A percentile compares a stretch with the other conserved stretches of the same genome.
These are phyloP conservation scores for Diaporthe caulivora DNA, from an alignment of 2,329 filamentous ascomycete genomes.

Conservation along the genomic window DNA sequence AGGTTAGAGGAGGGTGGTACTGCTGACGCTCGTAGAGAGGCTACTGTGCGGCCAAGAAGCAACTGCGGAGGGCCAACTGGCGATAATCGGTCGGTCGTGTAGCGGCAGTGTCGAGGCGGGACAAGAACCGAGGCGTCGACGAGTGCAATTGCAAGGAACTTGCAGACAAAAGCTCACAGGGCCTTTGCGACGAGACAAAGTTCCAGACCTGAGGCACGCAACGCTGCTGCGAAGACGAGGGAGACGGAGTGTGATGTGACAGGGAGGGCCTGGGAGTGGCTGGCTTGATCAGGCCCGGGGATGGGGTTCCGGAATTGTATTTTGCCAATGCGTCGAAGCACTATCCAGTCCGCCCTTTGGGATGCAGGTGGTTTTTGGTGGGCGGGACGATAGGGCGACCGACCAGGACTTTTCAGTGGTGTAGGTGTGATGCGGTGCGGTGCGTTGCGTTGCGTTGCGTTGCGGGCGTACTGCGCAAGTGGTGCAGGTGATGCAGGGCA, in stretches of 20 bases:
- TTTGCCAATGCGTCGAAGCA: slow-evolving; percentile 13
- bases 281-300: slow-evolving; percentile 28
- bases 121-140: slow-evolving; percentile 2
- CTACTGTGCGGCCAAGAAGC: slow-evolving; percentile 18
- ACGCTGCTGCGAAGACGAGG: slow-evolving; percentile 21
- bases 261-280: slow-evolving; percentile 5
- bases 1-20: slow-evolving; percentile 25
- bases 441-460: too few relatives aligned
- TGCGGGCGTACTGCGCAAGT: too few relatives aligned
- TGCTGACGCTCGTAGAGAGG: slow-evolving; percentile 11
- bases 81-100: slow-evolving; percentile 24
- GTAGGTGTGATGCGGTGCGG: neutral
- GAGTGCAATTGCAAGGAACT: slow-evolving; percentile 9
- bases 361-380: neutral
- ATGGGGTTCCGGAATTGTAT: slow-evolving; percentile 33
- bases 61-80: slow-evolving; percentile 17
- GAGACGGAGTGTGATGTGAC: slow-evolving; percentile 34
- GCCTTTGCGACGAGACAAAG: slow-evolving; percentile 13
- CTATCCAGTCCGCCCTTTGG: neutral
- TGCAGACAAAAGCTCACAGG: neutral
- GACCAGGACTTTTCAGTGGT: neutral
- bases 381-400: neutral
- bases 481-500: slow-evolving; percentile 12
- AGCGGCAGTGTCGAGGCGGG: slow-evolving; percentile 2
- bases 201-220: slow-evolving; percentile 26